phyloP scores from a whole-genome alignment of 106 monocot species.

The Platanthera guangdongensis region DNA sequence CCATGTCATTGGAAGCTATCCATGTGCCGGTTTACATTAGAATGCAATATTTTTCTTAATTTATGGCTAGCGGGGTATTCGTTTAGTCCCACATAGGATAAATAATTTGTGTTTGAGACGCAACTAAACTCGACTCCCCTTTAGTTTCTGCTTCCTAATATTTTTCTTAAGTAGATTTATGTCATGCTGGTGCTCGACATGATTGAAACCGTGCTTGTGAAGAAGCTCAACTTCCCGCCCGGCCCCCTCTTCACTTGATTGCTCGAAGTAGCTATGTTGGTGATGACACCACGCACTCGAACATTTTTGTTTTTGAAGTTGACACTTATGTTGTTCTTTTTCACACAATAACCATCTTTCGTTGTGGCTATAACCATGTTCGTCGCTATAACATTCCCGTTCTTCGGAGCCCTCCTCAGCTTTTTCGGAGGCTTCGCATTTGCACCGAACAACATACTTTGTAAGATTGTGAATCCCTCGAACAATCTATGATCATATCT shows the following conservation, averaged over 20 bases:
- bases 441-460: conserved; percentile 53
- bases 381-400: conserved; percentile 41
- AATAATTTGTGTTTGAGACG: too few species aligned
- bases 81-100: background rate
- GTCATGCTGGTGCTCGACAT: conserved; percentile 45
- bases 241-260: conserved; percentile 23
- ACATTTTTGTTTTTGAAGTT: background rate
- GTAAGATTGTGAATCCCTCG: conserved; percentile 16
- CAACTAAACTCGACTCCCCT: too few species aligned
- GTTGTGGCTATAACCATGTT: conserved; percentile 46
- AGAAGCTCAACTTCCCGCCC: conserved; percentile 22
- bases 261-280: conserved; percentile 26
- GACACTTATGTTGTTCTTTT: background rate
- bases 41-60: too few species aligned
- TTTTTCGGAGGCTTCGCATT: conserved; percentile 64
- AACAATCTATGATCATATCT: too few species aligned
- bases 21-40: too few species aligned
- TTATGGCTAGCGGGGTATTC: conserved; percentile 16
- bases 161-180: conserved; percentile 16
- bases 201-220: conserved; percentile 32
- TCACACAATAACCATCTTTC: background rate
- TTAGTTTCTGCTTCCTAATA: too few species aligned
- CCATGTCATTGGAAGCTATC: too few species aligned
- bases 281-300: background rate
- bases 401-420: conserved; percentile 48